Conservation (phyloP, 208 protist species). For the Angomonas desouzai region DNA sequence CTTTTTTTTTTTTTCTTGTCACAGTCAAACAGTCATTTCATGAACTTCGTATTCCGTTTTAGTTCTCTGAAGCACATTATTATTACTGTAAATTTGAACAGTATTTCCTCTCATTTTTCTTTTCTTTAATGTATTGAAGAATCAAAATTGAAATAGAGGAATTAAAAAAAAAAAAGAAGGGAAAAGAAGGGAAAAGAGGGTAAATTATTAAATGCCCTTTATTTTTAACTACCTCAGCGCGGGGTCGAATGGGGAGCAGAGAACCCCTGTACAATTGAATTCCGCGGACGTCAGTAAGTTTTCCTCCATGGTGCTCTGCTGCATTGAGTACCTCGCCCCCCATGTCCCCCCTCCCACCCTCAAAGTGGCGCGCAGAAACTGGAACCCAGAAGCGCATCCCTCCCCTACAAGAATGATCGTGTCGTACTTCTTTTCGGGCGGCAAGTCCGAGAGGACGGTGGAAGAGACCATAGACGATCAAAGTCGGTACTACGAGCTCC, state of each 20-base stretch:
- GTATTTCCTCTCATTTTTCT: background rate
- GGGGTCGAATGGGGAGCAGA: background rate
- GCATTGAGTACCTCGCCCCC: background rate
- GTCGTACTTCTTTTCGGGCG: background rate
- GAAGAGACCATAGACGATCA: background rate
- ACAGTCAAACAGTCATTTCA: no score
- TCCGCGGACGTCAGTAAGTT: background rate
- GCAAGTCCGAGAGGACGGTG: no score
- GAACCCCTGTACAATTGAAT: background rate
- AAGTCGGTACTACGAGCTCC: background rate
- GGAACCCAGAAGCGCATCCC: background rate
- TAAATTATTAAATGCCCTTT: constrained; percentile 7
- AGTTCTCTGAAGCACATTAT: background rate
- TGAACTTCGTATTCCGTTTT: no score
- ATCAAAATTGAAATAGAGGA: background rate
- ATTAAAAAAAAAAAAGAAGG: constrained; percentile 15
- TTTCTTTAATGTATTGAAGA: background rate
- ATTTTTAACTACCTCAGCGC: no score
- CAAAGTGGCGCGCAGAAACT: background rate
- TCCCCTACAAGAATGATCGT: background rate
- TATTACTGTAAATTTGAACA: background rate
- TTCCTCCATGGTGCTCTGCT: background rate
- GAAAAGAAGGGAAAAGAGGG: background rate
- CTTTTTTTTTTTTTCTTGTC: no score
- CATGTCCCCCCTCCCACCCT: background rate